These are phyloP conservation scores for Gamsiella multidivaricata DNA, from an alignment of 192 early-diverging fungal species.

Conservation along the genomic window DNA sequence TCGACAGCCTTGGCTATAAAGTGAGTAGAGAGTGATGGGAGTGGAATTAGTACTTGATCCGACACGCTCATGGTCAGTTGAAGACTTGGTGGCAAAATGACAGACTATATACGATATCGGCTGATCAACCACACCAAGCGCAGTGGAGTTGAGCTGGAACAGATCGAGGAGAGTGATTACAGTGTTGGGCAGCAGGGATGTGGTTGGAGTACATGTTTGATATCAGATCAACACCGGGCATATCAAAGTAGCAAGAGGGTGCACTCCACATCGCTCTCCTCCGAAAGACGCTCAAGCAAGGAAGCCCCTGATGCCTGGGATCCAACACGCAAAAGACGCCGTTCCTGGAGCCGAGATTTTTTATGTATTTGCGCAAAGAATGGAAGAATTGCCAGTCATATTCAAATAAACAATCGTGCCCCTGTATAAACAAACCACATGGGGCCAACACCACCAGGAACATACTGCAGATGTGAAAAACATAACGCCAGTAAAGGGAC, in stretches of 20 bases:
- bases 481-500: neutral
- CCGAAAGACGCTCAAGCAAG: neutral
- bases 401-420: conserved; percentile 31
- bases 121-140: no score
- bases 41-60: neutral
- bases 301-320: conserved; percentile 2
- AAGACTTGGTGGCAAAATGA: neutral
- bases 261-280: neutral
- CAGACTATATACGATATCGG: neutral
- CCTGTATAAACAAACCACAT: conserved; percentile 34
- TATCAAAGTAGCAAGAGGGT: neutral
- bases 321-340: neutral
- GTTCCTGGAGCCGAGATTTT: neutral
- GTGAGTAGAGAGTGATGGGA: neutral
- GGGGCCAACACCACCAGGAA: neutral
- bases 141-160: neutral
- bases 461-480: no score
- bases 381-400: conserved; percentile 30
- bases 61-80: neutral
- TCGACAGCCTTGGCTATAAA: conserved; percentile 26
- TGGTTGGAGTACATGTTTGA: no score
- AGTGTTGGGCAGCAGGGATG: neutral
- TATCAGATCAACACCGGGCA: no score
- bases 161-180: neutral
- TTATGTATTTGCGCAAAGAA: neutral